These are phyloP conservation scores for Nephelium lappaceum DNA, from an alignment of 345 rosid species.

Conservation along the genomic window DNA sequence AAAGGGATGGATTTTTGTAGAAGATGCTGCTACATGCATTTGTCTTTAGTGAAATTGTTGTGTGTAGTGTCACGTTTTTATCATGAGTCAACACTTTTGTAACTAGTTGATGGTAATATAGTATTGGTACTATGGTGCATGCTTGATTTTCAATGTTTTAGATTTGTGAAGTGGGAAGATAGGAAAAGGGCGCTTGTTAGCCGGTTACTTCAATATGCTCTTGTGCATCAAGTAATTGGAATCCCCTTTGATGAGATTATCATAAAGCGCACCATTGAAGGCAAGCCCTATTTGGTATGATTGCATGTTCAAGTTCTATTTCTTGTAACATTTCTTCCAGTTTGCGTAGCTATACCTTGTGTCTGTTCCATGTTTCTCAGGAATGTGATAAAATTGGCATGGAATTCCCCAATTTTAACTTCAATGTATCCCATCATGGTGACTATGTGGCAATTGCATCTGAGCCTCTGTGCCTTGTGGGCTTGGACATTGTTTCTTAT, in stretches of 20 bases:
- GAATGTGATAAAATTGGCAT: constrained; percentile 29
- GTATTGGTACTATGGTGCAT: neutral
- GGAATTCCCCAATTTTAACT: constrained; percentile 63
- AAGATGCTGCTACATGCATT: neutral
- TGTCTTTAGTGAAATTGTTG: neutral
- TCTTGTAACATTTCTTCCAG: neutral
- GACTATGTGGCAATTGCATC: constrained; percentile 74
- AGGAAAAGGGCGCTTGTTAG: constrained; percentile 67
- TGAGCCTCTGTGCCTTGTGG: constrained; percentile 73
- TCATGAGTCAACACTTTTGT: neutral
- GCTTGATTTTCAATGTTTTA: too few relatives aligned
- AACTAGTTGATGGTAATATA: neutral
- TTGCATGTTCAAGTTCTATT: neutral
- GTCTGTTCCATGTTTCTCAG: constrained; percentile 33
- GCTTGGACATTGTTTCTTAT: constrained; percentile 59
- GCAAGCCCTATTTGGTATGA: constrained; percentile 68
- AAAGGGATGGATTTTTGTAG: neutral
- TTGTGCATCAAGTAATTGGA: constrained; percentile 47
- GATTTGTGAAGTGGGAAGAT: constrained; percentile 58
- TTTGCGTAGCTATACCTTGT: neutral
- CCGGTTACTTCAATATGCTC: constrained; percentile 59
- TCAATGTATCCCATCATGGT: constrained; percentile 75
- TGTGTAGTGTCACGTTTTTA: neutral
- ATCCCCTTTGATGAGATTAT: constrained; percentile 42
- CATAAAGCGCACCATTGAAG: constrained; percentile 58